Conservation (phyloP, 192 early-diverging fungal genomes). For the Linnemannia schmuckeri region DNA sequence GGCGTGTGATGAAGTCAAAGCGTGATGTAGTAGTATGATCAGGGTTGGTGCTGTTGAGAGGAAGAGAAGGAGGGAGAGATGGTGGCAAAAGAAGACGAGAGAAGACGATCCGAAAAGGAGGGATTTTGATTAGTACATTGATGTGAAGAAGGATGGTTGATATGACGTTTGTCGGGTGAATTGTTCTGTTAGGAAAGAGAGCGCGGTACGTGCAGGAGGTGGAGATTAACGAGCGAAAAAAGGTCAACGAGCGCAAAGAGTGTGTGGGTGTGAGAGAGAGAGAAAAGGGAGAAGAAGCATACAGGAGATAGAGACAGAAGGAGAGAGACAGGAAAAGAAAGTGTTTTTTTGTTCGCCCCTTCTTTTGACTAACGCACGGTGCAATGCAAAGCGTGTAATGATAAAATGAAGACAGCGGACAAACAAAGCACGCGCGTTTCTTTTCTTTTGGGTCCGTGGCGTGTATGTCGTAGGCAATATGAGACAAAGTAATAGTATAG, state of each 20-base stretch:
- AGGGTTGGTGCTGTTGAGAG: background rate
- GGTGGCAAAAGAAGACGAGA: background rate
- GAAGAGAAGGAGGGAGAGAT: background rate
- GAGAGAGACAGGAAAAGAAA: slow-evolving; percentile 16
- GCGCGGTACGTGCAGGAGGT: background rate
- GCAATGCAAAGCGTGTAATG: slow-evolving; percentile 16
- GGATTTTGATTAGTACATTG: background rate
- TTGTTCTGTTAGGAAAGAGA: background rate
- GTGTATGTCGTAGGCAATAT: background rate
- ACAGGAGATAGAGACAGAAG: slow-evolving; percentile 19
- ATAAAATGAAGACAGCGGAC: background rate
- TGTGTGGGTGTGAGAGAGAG: background rate
- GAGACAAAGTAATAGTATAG: background rate
- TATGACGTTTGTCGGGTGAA: background rate
- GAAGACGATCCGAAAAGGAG: background rate
- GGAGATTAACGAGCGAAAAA: background rate
- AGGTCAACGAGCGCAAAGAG: background rate
- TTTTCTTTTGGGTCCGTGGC: background rate
- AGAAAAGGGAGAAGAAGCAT: background rate
- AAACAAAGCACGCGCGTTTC: background rate
- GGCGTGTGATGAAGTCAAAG: background rate
- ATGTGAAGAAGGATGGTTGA: background rate
- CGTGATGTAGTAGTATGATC: background rate
- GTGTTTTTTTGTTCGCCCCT: background rate
- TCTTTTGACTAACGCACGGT: slow-evolving; percentile 19